Evolutionary conservation across 805 yeast species (phyloP).

Genomic region (Saccharomycopsis fodiens): DNA sequence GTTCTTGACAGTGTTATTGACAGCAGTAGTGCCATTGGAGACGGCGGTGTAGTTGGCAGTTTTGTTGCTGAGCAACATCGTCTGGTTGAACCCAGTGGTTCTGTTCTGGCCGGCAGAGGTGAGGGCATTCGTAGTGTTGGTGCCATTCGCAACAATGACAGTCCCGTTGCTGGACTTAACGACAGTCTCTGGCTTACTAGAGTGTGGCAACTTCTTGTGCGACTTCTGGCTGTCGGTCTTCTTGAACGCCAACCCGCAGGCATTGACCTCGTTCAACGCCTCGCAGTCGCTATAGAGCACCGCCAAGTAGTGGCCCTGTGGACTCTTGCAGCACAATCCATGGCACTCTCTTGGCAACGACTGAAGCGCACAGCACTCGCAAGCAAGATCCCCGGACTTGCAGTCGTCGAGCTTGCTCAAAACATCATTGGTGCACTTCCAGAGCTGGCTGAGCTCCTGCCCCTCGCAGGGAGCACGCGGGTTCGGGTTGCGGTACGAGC

Average conservation of each 20-base stretch:
- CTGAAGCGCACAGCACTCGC: conserved; percentile 51
- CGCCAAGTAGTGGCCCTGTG: conserved; percentile 39
- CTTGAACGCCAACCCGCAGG: conserved; percentile 43
- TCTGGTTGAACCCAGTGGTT: background rate
- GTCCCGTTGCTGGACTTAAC: conserved; percentile 4
- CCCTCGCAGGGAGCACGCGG: conserved; percentile 38
- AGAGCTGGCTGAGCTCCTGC: conserved; percentile 35
- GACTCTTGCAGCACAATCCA: conserved; percentile 40
- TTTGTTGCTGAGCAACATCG: background rate
- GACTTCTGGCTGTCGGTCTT: conserved; percentile 28
- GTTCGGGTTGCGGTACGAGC: conserved; percentile 39
- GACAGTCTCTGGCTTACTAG: conserved; percentile 1
- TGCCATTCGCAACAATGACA: background rate
- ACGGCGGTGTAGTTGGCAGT: background rate
- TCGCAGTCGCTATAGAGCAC: conserved; percentile 40
- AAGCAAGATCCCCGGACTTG: conserved; percentile 45
- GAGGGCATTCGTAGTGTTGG: background rate
- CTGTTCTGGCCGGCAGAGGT: background rate
- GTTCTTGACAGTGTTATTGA: no score
- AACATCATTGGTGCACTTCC: conserved; percentile 40
- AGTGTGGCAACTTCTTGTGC: no score
- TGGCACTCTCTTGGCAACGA: conserved; percentile 39
- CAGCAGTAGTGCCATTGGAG: background rate
- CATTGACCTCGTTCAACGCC: conserved; percentile 40
- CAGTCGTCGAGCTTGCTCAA: conserved; percentile 40